These are phyloP conservation scores for Myriosclerotinia scirpicola DNA, from an alignment of 2,329 filamentous ascomycete genomes.

Conservation along the genomic window DNA sequence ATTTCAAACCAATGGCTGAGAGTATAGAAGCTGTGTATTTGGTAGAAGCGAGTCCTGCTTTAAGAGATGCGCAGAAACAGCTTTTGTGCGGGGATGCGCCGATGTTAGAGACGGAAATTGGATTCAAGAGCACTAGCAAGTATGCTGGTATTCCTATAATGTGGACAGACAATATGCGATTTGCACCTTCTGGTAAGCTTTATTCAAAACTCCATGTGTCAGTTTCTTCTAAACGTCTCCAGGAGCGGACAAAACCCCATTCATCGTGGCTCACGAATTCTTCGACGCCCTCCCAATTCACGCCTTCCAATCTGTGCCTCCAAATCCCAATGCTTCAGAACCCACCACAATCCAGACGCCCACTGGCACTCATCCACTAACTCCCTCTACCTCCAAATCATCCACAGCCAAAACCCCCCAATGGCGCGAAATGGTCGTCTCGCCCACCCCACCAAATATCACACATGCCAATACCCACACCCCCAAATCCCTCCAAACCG, in stretches of 20 bases:
- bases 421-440: slow-evolving; percentile 83
- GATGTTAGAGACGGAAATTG: slow-evolving; percentile 69
- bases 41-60: slow-evolving; percentile 84
- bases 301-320: slow-evolving; percentile 76
- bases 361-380: slow-evolving; percentile 45
- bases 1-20: slow-evolving; percentile 74
- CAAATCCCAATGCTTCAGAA: slow-evolving; percentile 43
- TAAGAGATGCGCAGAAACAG: slow-evolving; percentile 75
- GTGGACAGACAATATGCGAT: slow-evolving; percentile 71
- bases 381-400: slow-evolving; percentile 34
- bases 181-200: slow-evolving; percentile 30
- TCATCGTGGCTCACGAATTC: slow-evolving; percentile 97
- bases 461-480: slow-evolving; percentile 56
- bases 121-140: slow-evolving; percentile 73
- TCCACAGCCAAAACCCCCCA: slow-evolving; percentile 50
- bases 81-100: slow-evolving; percentile 74
- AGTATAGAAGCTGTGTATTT: slow-evolving; percentile 88
- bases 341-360: slow-evolving; percentile 44
- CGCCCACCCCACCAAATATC: slow-evolving; percentile 58
- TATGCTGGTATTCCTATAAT: slow-evolving; percentile 72
- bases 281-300: slow-evolving; percentile 98
- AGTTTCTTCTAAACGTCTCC: slow-evolving; percentile 8
- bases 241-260: slow-evolving; percentile 73
- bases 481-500: slow-evolving; percentile 51
- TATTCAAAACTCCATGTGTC: neutral